A percentile compares a stretch with the other conserved stretches of the same genome.
Evolutionary conservation across 2,329 filamentous ascomycete genomes (phyloP).

Genomic region (Mollisiaceae sp.): DNA sequence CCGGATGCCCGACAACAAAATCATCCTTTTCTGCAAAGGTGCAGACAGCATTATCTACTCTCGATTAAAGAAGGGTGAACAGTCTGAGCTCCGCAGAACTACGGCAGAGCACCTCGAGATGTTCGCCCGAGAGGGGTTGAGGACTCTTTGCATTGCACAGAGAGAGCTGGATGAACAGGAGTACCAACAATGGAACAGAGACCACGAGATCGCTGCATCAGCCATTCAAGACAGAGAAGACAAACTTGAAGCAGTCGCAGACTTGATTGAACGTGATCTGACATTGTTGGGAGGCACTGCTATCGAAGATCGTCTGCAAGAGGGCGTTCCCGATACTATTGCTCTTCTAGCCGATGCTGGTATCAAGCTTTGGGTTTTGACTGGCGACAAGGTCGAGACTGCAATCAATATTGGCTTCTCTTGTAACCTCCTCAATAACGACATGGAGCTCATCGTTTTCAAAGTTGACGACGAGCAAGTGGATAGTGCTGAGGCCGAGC

Average conservation of each 20-base stretch:
- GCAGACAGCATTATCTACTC: conserved; percentile 98
- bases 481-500: conserved; percentile 66
- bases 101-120: conserved; percentile 96
- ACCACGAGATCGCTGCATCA: conserved; percentile 86
- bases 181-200: conserved; percentile 82
- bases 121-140: conserved; percentile 93
- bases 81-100: conserved; percentile 77
- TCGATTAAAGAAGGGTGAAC: conserved; percentile 82
- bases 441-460: conserved; percentile 94
- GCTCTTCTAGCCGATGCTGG: conserved; percentile 88
- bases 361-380: conserved; percentile 98
- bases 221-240: conserved; percentile 87
- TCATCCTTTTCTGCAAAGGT: conserved; percentile 94
- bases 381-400: conserved; percentile 98
- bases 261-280: conserved; percentile 88
- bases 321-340: conserved; percentile 96
- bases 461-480: conserved; percentile 79
- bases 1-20: conserved; percentile 87
- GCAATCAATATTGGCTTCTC: conserved; percentile 99
- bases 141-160: conserved; percentile 92
- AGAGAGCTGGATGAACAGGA: conserved; percentile 80
- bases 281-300: conserved; percentile 90
- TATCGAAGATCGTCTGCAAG: conserved; percentile 95
- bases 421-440: conserved; percentile 94
- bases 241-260: conserved; percentile 87